Evolutionary conservation across 179 eudicot genomes (phyloP).

Genomic region (Spergularia azorica): DNA sequence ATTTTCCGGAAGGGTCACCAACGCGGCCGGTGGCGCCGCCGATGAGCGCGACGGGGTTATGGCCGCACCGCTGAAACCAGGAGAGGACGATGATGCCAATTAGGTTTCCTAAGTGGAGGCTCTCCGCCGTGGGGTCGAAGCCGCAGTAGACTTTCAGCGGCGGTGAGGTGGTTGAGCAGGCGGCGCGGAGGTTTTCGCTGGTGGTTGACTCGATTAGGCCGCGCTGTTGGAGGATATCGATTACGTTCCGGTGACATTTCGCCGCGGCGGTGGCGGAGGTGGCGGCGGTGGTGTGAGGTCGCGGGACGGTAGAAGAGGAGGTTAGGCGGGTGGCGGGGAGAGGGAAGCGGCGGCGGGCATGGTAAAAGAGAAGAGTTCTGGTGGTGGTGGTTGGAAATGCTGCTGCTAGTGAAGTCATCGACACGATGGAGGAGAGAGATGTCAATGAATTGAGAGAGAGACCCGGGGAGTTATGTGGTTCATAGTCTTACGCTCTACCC

Average conservation of each 20-base stretch:
- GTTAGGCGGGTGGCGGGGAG: neutral
- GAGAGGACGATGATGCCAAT: conserved; percentile 76
- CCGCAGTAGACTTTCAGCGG: conserved; percentile 80
- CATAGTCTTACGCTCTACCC: too few species aligned
- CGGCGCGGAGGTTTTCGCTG: conserved; percentile 49
- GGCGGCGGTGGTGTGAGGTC: neutral
- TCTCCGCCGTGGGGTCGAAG: conserved; percentile 90
- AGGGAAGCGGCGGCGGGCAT: neutral
- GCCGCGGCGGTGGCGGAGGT: neutral
- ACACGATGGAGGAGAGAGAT: too few species aligned
- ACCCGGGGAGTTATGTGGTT: too few species aligned
- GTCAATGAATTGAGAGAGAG: too few species aligned
- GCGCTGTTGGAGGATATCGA: conserved; percentile 61
- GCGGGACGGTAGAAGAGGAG: neutral
- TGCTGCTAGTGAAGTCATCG: conserved; percentile 1
- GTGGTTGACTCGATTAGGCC: conserved; percentile 79
- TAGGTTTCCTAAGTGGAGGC: conserved; percentile 79
- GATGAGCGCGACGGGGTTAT: conserved; percentile 59
- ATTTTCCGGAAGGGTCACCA: conserved; percentile 89
- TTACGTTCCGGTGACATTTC: conserved; percentile 38
- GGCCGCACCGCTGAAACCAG: conserved; percentile 87
- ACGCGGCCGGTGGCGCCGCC: conserved; percentile 93
- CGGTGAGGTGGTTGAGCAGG: conserved; percentile 29
- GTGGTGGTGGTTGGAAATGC: conserved; percentile 4
- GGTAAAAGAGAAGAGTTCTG: conserved; percentile 15